These are phyloP conservation scores for Tubosaeta sp. DNA, from an alignment of 768 basidiomycete genomes.

Conservation along the genomic window DNA sequence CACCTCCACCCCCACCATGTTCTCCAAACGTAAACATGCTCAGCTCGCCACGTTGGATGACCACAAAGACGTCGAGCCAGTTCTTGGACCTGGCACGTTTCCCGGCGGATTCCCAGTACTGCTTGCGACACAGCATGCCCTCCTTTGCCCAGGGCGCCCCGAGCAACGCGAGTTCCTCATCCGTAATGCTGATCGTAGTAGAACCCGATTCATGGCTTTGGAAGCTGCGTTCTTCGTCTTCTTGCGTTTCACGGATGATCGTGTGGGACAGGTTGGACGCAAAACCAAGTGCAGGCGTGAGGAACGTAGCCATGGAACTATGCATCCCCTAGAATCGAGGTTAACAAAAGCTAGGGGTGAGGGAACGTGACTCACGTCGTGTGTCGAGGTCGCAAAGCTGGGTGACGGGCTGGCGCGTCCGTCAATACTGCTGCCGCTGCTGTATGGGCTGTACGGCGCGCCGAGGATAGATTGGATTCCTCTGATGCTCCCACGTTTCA, in stretches of 20 bases:
- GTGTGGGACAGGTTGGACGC: conserved; percentile 94
- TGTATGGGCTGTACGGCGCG: conserved; percentile 74
- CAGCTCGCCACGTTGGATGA: conserved; percentile 90
- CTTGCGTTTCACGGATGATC: conserved; percentile 92
- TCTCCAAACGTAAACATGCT: conserved; percentile 96
- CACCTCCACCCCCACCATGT: conserved; percentile 52
- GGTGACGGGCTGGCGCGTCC: conserved; percentile 93
- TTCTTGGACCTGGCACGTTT: conserved; percentile 84
- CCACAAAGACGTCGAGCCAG: conserved; percentile 95
- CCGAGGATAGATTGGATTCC: conserved; percentile 79
- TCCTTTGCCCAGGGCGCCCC: conserved; percentile 99
- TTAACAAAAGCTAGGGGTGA: conserved; percentile 6
- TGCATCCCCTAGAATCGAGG: conserved; percentile 45
- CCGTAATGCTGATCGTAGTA: conserved; percentile 81
- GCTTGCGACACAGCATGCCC: conserved; percentile 91
- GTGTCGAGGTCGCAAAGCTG: conserved; percentile 84
- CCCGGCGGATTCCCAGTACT: conserved; percentile 84
- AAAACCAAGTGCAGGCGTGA: conserved; percentile 89
- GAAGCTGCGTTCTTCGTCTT: conserved; percentile 73
- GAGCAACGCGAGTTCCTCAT: conserved; percentile 91
- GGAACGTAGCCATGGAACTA: conserved; percentile 62
- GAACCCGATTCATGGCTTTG: conserved; percentile 61
- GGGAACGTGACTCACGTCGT: conserved; percentile 51
- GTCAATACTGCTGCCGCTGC: conserved; percentile 77
- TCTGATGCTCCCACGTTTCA: conserved; percentile 90